phyloP scores from a whole-genome alignment of 768 basidiomycete species.

The Grammothele lineata region DNA sequence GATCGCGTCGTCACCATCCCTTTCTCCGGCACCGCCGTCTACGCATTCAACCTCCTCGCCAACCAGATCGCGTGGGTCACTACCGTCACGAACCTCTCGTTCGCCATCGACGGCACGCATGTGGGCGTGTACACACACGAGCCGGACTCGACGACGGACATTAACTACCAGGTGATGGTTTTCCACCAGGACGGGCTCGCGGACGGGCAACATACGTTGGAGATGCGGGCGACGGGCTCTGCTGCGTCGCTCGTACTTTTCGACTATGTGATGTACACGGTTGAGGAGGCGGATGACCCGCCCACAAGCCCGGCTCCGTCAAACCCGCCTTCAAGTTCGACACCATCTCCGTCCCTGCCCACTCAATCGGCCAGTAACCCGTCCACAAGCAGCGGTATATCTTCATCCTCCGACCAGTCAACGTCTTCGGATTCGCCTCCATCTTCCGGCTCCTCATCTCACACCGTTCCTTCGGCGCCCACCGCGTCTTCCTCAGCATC shows the following conservation, averaged over 20 bases:
- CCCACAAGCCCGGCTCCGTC: not conserved
- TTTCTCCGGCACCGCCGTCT: constrained; percentile 7
- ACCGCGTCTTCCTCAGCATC: too few relatives aligned
- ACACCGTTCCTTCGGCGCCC: too few relatives aligned
- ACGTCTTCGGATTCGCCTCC: not conserved
- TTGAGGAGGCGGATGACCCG: not conserved
- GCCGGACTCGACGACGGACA: not conserved
- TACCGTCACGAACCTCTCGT: not conserved
- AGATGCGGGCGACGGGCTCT: not conserved
- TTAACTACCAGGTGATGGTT: not conserved
- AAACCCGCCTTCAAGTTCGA: not conserved
- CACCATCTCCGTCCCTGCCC: not conserved
- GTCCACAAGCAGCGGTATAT: not conserved
- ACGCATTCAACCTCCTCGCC: constrained; percentile 1
- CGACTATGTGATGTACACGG: constrained; percentile 7
- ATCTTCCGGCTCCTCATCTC: too few relatives aligned
- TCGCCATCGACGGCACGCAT: constrained; percentile 1
- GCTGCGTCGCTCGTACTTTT: constrained; percentile 2
- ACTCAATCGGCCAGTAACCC: not conserved
- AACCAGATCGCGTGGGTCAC: not conserved
- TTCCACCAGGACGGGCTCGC: not conserved
- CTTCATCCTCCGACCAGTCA: not conserved
- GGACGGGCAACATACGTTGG: constrained; percentile 1
- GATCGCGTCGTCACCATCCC: not conserved
- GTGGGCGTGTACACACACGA: not conserved